phyloP scores from a whole-genome alignment of 345 rosid species.

The Boechera stricta region DNA sequence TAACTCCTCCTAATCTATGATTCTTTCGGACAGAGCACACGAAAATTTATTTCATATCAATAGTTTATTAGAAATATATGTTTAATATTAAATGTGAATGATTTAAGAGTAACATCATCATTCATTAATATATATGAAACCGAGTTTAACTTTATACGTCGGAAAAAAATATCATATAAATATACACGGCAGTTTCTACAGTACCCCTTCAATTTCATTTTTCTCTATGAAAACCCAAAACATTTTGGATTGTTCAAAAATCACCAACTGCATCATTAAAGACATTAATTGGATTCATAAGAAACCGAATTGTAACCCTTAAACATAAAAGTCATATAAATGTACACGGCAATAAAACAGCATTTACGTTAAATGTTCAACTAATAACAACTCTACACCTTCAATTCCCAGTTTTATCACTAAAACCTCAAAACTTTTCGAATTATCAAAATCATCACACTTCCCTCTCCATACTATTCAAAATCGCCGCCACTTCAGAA shows the following conservation, averaged over 20 bases:
- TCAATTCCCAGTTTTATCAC: background rate
- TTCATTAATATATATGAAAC: background rate
- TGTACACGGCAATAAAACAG: slow-evolving; percentile 12
- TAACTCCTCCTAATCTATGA: slow-evolving; percentile 1
- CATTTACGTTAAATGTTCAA: background rate
- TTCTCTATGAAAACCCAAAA: background rate
- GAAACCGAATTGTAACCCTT: slow-evolving; percentile 3
- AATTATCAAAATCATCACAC: slow-evolving; percentile 3
- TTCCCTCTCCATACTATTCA: slow-evolving; percentile 62
- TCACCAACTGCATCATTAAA: background rate
- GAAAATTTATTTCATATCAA: slow-evolving; percentile 3
- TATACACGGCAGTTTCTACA: background rate
- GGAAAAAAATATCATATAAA: background rate
- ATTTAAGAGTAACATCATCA: background rate
- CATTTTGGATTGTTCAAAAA: background rate
- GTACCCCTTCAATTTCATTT: background rate
- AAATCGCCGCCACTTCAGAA: slow-evolving; percentile 64
- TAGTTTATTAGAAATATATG: background rate
- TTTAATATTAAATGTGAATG: no score
- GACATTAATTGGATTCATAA: background rate
- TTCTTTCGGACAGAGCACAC: slow-evolving; percentile 7
- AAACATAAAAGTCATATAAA: background rate
- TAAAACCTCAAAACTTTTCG: slow-evolving; percentile 25
- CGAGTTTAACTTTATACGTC: background rate
- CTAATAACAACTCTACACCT: slow-evolving; percentile 14